These are phyloP conservation scores for Kwoniella shivajii DNA, from an alignment of 1,284 basidiomycete species.

Conservation along the genomic window DNA sequence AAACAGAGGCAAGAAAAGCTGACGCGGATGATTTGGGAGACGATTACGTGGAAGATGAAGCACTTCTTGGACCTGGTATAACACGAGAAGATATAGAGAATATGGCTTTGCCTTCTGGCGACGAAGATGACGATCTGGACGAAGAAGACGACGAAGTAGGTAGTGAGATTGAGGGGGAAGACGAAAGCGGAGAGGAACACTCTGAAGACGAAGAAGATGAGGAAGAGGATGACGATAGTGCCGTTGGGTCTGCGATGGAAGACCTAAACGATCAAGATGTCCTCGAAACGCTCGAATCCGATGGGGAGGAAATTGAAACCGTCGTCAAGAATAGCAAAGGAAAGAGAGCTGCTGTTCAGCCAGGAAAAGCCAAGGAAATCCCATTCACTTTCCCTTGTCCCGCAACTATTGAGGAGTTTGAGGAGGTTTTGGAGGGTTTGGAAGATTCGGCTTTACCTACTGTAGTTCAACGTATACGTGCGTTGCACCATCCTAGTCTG, in stretches of 20 bases:
- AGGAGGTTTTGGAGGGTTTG: slow-evolving; percentile 74
- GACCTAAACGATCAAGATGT: slow-evolving; percentile 47
- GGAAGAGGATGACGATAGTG: slow-evolving; percentile 38
- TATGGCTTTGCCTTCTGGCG: slow-evolving; percentile 35
- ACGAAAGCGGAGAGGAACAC: slow-evolving; percentile 39
- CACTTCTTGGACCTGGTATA: slow-evolving; percentile 61
- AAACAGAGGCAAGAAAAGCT: slow-evolving; percentile 60
- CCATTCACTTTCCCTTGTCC: slow-evolving; percentile 94
- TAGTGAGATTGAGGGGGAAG: slow-evolving; percentile 36
- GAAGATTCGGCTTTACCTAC: slow-evolving; percentile 71
- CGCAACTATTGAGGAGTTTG: slow-evolving; percentile 79
- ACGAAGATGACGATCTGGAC: slow-evolving; percentile 43
- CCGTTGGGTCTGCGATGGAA: slow-evolving; percentile 33
- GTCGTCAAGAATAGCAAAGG: slow-evolving; percentile 26
- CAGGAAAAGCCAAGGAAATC: slow-evolving; percentile 70
- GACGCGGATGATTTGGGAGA: slow-evolving; percentile 86
- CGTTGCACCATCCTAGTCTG: slow-evolving; percentile 87
- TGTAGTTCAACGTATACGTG: slow-evolving; percentile 87
- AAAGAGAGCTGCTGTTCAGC: slow-evolving; percentile 57
- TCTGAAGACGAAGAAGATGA: slow-evolving; percentile 43
- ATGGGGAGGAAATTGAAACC: slow-evolving; percentile 40
- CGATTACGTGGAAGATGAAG: slow-evolving; percentile 66
- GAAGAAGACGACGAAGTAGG: slow-evolving; percentile 33
- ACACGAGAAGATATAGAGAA: slow-evolving; percentile 49
- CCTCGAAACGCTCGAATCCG: slow-evolving; percentile 31